Evolutionary conservation across 208 protist genomes (phyloP), one percentile per base, ranked within the genome.

Genomic region (Crithidia acanthocephali): DNA sequence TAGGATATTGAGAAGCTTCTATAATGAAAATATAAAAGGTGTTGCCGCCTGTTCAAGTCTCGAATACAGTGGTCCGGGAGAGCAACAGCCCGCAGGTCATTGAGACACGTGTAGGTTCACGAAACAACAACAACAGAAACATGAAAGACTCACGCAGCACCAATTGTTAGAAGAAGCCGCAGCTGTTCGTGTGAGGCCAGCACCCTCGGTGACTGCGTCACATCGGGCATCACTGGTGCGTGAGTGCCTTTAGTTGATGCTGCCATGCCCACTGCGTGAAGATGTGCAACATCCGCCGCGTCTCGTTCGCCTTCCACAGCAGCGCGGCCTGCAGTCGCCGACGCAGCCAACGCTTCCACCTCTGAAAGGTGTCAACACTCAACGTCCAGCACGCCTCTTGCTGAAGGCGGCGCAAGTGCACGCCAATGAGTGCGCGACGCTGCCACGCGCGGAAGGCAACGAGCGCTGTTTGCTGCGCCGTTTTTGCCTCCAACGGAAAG

Each of bases 321-420:
- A 77, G 50, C 11, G 50, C 62, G 0, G 72, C 57, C 48, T 77
- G 64, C 27, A 77, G 27, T 16, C 64, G 56, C 10, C 72, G 63
- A 13, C 64, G 72, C 44, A 71, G 57, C 74, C 76, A 80, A 22
- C 61, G 63, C 44, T 73, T 70, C 81, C 80, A 86, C 51, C 33
- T 52, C n/a, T 37, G 57, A 27, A 90, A 62, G 16, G 9, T 35
- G 8, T 53, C 10, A 18, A 45, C 32, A 22, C 61, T 63, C 28
- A 86, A 22, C 10, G 18, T 33, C 27, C 65, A 59, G 25, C 75
- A 32, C 0, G 66, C 75, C 51, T 73, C 67, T 23, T 68, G 56
- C 20, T 44, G 53, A 27, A 81, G 40, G 5, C 44, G 53, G 7
- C 53, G 61, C 55, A 85, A 18, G 20, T 53, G 15, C 8, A 47